Evolutionary conservation across 164 flowering plant genomes (phyloP), one percentile per base, ranked within the genome.

Genomic region (Protea cynaroides): DNA sequence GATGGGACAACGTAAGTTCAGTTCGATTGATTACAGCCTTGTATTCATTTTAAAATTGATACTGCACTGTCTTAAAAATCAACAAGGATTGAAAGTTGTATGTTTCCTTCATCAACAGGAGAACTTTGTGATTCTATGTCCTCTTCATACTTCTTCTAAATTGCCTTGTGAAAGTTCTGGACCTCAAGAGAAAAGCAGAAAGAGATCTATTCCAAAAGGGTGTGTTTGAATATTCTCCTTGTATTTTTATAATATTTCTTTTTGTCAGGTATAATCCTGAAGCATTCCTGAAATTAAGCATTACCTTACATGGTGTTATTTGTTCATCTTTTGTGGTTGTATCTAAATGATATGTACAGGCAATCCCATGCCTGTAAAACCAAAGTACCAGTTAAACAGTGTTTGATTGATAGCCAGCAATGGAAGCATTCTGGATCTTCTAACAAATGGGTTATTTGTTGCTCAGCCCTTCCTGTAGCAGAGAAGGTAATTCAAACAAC

Each of bases 111-210:
- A 65, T 37, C 51, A 25, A 68, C 85, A 95, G 99, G 94, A 84
- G 19, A 90, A 90, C 69, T 95, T 86, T 86, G 97, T 95, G 54
- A 84, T 92, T 81, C 69, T 95, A 50, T 95, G 99, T 74, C 97
- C 99, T 56, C 76, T 84, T 55, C 97, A 95, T 79, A 65, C 82
- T 19, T 80, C 84, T 25, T 72, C 72, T 25, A 84, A 82, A 70
- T 75, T 95, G 72, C 97, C 99, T 5, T 69, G 68, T 67, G 96
- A 91, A 71, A 51, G 49, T 14, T n/a, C 74, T 58, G 68, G 49
- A 58, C 59, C 73, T 61, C 78, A 74, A 68, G 65, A 47, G 38
- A 60, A 69, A 68, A 69, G 65, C n/a, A 81, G 68, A 60, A 81
- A 69, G 59, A 78, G 55, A 51, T 22, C 61, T 50, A 43, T 29